Evolutionary conservation across 2,329 filamentous ascomycete species (phyloP).

Genomic region (Cadophora luteo-olivacea): DNA sequence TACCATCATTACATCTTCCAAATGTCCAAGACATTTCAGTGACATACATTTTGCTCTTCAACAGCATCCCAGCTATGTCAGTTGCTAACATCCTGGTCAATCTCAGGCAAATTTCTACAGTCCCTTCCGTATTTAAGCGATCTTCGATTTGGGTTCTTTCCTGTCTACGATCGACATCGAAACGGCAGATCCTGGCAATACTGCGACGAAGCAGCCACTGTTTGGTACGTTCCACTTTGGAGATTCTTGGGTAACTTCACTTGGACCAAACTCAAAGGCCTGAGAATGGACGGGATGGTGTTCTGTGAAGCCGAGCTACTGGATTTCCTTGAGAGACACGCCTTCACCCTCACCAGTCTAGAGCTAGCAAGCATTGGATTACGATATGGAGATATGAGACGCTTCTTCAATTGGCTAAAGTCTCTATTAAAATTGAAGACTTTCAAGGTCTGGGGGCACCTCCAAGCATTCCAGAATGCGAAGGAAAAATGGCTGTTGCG

Average conservation of each 20-base stretch:
- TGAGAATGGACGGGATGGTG: constrained; percentile 19
- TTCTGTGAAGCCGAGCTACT: constrained; percentile 8
- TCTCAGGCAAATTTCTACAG: not conserved
- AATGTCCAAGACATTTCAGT: too few species aligned
- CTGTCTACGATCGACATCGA: not conserved
- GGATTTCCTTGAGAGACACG: constrained; percentile 12
- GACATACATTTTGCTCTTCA: too few species aligned
- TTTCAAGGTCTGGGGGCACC: not conserved
- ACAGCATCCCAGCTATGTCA: too few species aligned
- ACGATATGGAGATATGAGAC: constrained; percentile 2
- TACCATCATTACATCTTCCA: too few species aligned
- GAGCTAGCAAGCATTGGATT: constrained; percentile 10
- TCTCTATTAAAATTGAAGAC: not conserved
- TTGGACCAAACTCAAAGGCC: constrained; percentile 2
- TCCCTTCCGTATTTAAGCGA: not conserved
- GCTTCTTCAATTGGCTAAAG: constrained; percentile 14
- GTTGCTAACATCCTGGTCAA: too few species aligned
- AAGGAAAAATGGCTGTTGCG: not conserved
- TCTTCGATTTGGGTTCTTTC: constrained; percentile 7
- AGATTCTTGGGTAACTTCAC: constrained; percentile 3
- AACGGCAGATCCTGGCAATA: not conserved
- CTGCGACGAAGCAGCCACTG: not conserved
- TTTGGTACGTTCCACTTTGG: not conserved
- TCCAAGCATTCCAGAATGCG: not conserved
- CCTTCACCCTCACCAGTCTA: not conserved